Conservation (phyloP, 2,329 filamentous ascomycete species). For the Aureobasidium sp. region DNA sequence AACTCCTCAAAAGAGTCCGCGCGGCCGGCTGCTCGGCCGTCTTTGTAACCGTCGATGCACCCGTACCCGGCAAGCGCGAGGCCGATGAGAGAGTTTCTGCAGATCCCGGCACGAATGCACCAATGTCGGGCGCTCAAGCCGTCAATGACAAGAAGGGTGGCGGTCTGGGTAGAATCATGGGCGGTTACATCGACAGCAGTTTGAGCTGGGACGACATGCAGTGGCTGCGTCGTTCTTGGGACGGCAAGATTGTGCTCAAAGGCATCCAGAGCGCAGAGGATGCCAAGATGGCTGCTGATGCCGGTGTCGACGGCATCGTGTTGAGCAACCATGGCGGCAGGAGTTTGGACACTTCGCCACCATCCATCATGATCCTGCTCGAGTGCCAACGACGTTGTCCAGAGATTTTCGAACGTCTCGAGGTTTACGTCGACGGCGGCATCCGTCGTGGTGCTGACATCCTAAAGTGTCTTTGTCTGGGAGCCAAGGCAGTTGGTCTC, state of each 20-base stretch:
- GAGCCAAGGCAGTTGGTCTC: conserved; percentile 53
- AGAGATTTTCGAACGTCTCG: conserved; percentile 49
- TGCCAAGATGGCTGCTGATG: conserved; percentile 32
- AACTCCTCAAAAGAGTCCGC: conserved; percentile 40
- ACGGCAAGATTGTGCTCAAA: conserved; percentile 36
- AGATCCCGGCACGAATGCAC: conserved; percentile 39
- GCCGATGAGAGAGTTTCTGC: conserved; percentile 39
- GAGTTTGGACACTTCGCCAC: conserved; percentile 42
- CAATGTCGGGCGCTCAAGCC: conserved; percentile 42
- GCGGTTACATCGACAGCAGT: conserved; percentile 47
- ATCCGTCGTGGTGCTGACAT: conserved; percentile 58
- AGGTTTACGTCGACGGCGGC: conserved; percentile 57
- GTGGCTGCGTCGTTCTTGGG: conserved; percentile 35
- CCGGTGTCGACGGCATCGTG: conserved; percentile 38
- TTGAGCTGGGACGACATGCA: conserved; percentile 42
- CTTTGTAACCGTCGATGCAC: conserved; percentile 51
- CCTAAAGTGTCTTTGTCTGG: conserved; percentile 57
- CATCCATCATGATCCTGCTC: conserved; percentile 50
- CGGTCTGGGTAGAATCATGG: conserved; percentile 47
- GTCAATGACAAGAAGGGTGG: conserved; percentile 47
- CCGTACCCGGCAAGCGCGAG: conserved; percentile 47
- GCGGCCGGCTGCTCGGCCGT: conserved; percentile 43
- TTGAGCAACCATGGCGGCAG: conserved; percentile 46
- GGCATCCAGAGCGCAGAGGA: conserved; percentile 34
- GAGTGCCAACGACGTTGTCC: conserved; percentile 56